Evolutionary conservation across 2,329 filamentous ascomycete species (phyloP).

Genomic region (Botrytis byssoidea): DNA sequence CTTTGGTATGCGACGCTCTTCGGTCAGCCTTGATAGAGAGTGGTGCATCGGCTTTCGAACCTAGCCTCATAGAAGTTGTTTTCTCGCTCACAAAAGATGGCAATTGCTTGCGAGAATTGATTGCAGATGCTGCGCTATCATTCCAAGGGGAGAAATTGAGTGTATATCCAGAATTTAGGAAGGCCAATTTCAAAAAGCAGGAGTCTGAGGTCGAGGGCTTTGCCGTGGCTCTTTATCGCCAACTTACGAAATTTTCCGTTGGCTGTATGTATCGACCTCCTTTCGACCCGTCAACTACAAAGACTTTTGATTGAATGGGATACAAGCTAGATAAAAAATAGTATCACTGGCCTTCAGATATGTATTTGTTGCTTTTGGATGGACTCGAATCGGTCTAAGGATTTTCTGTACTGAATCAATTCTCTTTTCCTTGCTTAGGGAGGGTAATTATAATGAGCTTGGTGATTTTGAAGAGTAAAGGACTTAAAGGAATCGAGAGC

Average conservation of each 20-base stretch:
- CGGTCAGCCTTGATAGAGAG: not conserved
- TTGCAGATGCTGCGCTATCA: not conserved
- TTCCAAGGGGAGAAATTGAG: not conserved
- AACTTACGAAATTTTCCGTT: not conserved
- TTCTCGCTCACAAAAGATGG: not conserved
- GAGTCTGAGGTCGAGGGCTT: not conserved
- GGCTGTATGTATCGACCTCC: too few relatives aligned
- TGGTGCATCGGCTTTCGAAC: not conserved
- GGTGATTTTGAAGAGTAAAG: not conserved
- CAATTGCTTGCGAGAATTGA: not conserved
- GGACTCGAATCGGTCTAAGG: not conserved
- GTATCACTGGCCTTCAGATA: not conserved
- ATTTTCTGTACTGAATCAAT: not conserved
- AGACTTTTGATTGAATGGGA: too few relatives aligned
- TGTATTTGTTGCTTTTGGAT: not conserved
- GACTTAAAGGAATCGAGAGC: not conserved
- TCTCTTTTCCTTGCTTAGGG: not conserved
- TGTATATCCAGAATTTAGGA: fast-evolving
- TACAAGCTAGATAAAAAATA: not conserved
- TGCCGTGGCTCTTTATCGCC: not conserved
- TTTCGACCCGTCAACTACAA: too few relatives aligned
- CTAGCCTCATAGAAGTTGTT: not conserved
- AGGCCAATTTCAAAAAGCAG: not conserved
- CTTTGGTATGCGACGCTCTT: not conserved
- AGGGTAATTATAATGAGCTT: not conserved